Conservation (phyloP, 1,284 basidiomycete genomes). For the Agroathelia rolfsii region DNA sequence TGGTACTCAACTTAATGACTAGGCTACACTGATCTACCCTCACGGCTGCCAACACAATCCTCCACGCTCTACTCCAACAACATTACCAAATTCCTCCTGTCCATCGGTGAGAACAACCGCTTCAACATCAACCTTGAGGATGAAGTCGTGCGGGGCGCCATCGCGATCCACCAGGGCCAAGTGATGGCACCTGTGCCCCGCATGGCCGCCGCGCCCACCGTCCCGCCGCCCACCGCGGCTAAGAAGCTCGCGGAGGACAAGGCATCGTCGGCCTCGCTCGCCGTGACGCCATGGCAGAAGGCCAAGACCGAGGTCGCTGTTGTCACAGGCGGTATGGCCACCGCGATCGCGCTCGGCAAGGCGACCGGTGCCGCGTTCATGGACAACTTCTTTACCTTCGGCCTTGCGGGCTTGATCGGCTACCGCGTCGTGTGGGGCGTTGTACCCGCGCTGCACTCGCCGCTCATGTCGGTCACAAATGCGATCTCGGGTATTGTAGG, state of each 20-base stretch:
- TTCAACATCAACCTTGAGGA: slow-evolving; percentile 67
- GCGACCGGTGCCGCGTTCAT: slow-evolving; percentile 72
- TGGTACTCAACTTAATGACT: slow-evolving; percentile 5
- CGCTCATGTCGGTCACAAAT: slow-evolving; percentile 79
- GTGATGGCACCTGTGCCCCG: slow-evolving; percentile 60
- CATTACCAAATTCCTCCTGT: slow-evolving; percentile 79
- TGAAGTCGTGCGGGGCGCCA: slow-evolving; percentile 74
- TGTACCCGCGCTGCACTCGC: slow-evolving; percentile 74
- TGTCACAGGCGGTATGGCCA: slow-evolving; percentile 67
- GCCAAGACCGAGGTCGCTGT: slow-evolving; percentile 59
- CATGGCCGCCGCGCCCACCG: slow-evolving; percentile 46
- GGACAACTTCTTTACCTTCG: slow-evolving; percentile 79
- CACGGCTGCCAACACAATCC: slow-evolving; percentile 76
- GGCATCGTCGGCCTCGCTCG: slow-evolving; percentile 38
- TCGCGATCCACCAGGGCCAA: slow-evolving; percentile 62
- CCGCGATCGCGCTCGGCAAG: slow-evolving; percentile 64
- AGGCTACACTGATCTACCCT: slow-evolving; percentile 78
- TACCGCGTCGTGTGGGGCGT: slow-evolving; percentile 86
- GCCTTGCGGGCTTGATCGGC: slow-evolving; percentile 71
- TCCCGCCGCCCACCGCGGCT: slow-evolving; percentile 37
- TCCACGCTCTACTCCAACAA: slow-evolving; percentile 85
- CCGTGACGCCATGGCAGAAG: slow-evolving; percentile 79
- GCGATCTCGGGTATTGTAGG: slow-evolving; percentile 80
- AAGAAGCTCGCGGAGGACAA: slow-evolving; percentile 47
- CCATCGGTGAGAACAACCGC: slow-evolving; percentile 54